Base-by-base conservation (phyloP, 345 rosid genomes). In the Moricandia moricandioides region DNA sequence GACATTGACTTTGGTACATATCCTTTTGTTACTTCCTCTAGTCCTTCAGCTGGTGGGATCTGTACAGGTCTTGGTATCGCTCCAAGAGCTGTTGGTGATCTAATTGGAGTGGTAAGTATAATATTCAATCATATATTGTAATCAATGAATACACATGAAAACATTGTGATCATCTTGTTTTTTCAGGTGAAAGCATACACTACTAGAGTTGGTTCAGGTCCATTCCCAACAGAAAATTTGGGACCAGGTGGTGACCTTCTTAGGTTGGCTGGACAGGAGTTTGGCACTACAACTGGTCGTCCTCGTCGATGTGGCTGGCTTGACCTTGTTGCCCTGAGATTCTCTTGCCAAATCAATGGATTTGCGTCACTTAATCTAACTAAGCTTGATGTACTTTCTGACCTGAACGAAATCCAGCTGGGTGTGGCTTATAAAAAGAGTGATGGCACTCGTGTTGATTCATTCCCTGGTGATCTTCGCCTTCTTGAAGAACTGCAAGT, bases 291-390 rank as follows among this genome's bases (percentile, higher is more conserved):
- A 33, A 95, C 97, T 7, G 99, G 99, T 30, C 99, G 97, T 55
- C 99, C 99, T 81, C 96, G 99, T 37, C 97, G 97, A 52, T 95
- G 99, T 78, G 99, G 97, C 58, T 95, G 99, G 99, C 97, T 95
- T 13, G 99, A 95, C 83, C 69, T 95, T 62, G 99, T 95, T 82
- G 97, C 97, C 7, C 79, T 92, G 80, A 90, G 77, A 78, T 95
- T 78, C 77, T 81, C 89, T 78, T 92, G 96, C 80, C 96, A 88
- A 78, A 88, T 95, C 74, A 95, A 95, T 72, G 97, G 97, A 39
- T 90, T 95, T 76, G 85, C 97, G 10, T 90, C 99, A 21, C 85
- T 95, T 51, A 95, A 95, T 80, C 92, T 95, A 70, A 95, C 99
- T 73, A 95, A 95, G 81, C 88, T 95, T 47, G 97, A 95, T 82